Base-by-base conservation (phyloP, 164 flowering plant species). In the Pachysandra terminalis region DNA sequence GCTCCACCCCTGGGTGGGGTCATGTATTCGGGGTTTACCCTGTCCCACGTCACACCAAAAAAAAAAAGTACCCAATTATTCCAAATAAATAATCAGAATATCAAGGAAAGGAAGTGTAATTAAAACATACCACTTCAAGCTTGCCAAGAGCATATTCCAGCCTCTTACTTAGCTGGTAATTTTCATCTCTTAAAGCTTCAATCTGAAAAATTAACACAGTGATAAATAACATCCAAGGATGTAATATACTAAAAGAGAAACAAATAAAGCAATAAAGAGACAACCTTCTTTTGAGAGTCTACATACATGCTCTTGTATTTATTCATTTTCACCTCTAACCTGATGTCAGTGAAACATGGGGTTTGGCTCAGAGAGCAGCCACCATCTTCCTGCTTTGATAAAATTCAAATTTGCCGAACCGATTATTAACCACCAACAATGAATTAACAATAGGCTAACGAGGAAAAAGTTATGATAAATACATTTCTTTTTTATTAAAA, bases 211-310 rank as follows among this genome's bases (percentile, higher is more conserved):
- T n/a, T 24, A 27, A 35, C 0, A 56, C 24, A 51, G 9, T 32
- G 4, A 5, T 7, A 32, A 6, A 10, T 4, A 58, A 19, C 53
- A 45, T 0, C 19, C 2, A 32, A 59, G 17, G 32, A 52, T 4
- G 15, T 16, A 3, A 28, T 35, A 69, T 53, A 69, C 49, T 6
- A 16, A 59, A 51, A 26, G 41, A 40, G 15, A 59, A 23, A 26
- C 4, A 63, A 35, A 41, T 7, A 52, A 63, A 14, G 24, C 32
- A 56, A 26, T n/a, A 57, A 59, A 48, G 21, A 66, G 51, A 54
- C 16, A 52, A 80, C 90, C 87, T 84, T 81, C 73, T 81, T 84
- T 41, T 79, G 83, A 4, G 81, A 71, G 13, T 79, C 74, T 5
- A 79, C 22, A 45, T 79, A 81, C 73, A 81, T 67, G 66, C 68